Evolutionary conservation across 768 basidiomycete genomes (phyloP).

Genomic region (Mycena galericulata): DNA sequence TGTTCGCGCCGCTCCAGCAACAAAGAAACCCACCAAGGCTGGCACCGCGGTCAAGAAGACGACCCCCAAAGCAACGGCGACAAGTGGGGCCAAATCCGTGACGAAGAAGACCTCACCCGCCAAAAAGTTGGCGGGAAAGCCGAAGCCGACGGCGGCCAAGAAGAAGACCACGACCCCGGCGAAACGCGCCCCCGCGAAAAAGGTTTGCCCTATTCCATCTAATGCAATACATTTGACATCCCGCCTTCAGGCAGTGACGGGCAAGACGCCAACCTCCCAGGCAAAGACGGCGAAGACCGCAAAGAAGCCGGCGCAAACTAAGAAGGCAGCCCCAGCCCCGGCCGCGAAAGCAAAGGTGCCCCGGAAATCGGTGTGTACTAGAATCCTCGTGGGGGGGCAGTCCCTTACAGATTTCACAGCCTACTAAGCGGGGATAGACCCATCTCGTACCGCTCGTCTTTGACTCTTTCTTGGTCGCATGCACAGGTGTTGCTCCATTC

Average conservation of each 20-base stretch:
- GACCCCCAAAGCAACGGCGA: constrained; percentile 41
- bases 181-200: constrained; percentile 71
- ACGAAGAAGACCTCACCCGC: constrained; percentile 36
- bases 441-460: neutral
- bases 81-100: neutral
- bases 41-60: constrained; percentile 54
- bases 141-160: constrained; percentile 55
- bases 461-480: constrained; percentile 25
- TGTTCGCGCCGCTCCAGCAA: constrained; percentile 34
- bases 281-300: constrained; percentile 55
- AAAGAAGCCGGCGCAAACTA: constrained; percentile 49
- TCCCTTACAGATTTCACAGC: constrained; percentile 17
- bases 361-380: constrained; percentile 26
- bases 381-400: neutral
- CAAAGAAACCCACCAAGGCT: constrained; percentile 51
- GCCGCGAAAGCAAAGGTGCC: constrained; percentile 26
- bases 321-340: constrained; percentile 39
- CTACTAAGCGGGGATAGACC: constrained; percentile 32
- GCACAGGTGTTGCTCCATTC: constrained; percentile 26
- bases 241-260: constrained; percentile 60
- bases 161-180: constrained; percentile 57
- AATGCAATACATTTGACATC: neutral
- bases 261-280: constrained; percentile 56
- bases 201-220: constrained; percentile 52
- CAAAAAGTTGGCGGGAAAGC: constrained; percentile 52